Evolutionary conservation across 768 basidiomycete genomes (phyloP), one percentile per base, ranked within the genome.

Genomic region (Tricholoma hemisulphureum): DNA sequence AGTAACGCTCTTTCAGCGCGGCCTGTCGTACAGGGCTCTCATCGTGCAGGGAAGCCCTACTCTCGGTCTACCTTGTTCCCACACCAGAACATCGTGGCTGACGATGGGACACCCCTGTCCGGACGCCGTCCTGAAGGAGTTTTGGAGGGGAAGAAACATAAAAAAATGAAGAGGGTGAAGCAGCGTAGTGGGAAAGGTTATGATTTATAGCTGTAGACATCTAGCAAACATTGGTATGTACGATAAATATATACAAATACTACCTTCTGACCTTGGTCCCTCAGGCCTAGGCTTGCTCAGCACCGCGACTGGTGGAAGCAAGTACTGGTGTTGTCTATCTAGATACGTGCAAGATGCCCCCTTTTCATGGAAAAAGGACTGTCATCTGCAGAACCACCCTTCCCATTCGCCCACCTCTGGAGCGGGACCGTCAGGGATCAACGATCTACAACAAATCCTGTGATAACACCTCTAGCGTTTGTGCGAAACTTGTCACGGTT

Each of bases 181-280:
- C 90, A 95, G 72, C 79, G 96, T 60, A 94, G 93, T 67, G 96
- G 96, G 13, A 89, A 84, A 67, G 96, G 96, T 21, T 98, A 98
- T 65, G 96, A 97, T 70, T 74, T 59, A 28, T 49, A 48, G 28
- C 32, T 31, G 13, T 26, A 20, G 14, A 26, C 14, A 6, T 16
- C 7, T 4, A 41, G n/a, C n/a, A n/a, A n/a, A n/a, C n/a, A n/a
- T n/a, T 41, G 39, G 18, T 21, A 21, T 41, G 39, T 21, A 21
- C 18, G 18, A 41, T 39, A 39, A 23, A 43, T 43, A 43, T 43
- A 23, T 23, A 24, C 43, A 45, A 45, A 45, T 11, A 43, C 21
- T 23, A 18, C 18, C n/a, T 3, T 41, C 8, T 18, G n/a, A n/a
- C n/a, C n/a, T n/a, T n/a, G n/a, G n/a, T n/a, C n/a, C n/a, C n/a